Base-by-base conservation (phyloP, 75 land plant species). In the Chamaecyparis obtusa region DNA sequence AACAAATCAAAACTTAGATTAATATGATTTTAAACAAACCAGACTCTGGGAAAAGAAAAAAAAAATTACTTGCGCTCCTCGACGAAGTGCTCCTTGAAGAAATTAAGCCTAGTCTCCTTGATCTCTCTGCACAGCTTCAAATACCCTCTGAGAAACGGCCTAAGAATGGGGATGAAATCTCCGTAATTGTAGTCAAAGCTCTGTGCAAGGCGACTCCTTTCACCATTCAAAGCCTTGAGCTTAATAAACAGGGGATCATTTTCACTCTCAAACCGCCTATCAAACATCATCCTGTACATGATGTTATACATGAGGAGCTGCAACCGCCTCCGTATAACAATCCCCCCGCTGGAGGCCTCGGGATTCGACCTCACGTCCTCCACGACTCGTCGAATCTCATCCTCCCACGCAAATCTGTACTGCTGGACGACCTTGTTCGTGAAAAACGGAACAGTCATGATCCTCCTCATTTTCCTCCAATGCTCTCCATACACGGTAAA, bases 401-500 rank as follows among this genome's bases (percentile, higher is more conserved):
- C 90, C 80, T 97, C 99, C 97, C 97, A 97, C 78, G 80, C 91
- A 1, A 39, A 14, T 37, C 99, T 88, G 43, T 94, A 87, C 67
- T 91, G 89, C 87, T 95, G 95, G 49, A 97, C 99, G 3, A 96
- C 95, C 89, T 97, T 97, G 90, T 95, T 97, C 83, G 99, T 97
- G 92, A 95, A 95, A 91, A 97, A 97, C 19, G 96, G 98, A 30
- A 95, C 90, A 1, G 99, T 97, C 96, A 94, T 94, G 82, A 96
- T 95, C 33, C 98, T 82, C 10, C 99, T 88, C 98, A 97, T 96
- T 88, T 94, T 94, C 21, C 99, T 87, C 99, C 98, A 97, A 85
- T 97, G 99, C 3, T 96, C 96, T 13, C 99, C 98, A 86, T 97
- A 97, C 86, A 92, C 95, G 6, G 96, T 94, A 91, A 97, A 97